Evolutionary conservation across 2,329 filamentous ascomycete species (phyloP), one percentile per base, ranked within the genome.

Genomic region (Cytospora mali): DNA sequence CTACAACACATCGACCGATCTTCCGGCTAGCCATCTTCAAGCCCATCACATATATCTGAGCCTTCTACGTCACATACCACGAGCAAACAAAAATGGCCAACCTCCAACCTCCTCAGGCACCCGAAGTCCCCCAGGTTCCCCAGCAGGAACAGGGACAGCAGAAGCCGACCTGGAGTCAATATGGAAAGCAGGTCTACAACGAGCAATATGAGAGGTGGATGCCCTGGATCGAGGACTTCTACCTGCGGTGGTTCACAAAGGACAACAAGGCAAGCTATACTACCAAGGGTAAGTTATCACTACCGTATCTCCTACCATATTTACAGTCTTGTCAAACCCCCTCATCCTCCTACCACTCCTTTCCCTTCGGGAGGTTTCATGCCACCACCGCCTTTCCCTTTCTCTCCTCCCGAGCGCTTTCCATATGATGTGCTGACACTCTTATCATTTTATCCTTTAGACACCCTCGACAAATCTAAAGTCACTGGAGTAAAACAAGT

Each of bases 201-300:
- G 76, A 83, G 60, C 86, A 91, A 74, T 91, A 92, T 75, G 88
- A 92, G 72, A 81, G 77, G 69, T 92, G 89, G 89, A 83, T 91
- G 72, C 89, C 89, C 1, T 92, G 89, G 89, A 78, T 91, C 62
- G 89, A 92, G 74, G 89, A 92, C 73, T 75, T 86, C 64, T 91
- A 90, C 73, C 81, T 92, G 29, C 80, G 81, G 58, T 91, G 85
- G 80, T 91, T 91, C 75, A 90, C 88, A 69, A 88, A 88, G 66
- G 88, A 91, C 71, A 92, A 92, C 81, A 91, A 92, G 76, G 84
- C 88, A 6, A 88, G 84, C 72, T 92, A 92, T 70, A 79, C 85
- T 6, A 82, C 88, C 1, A 91, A 88, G 75, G 82, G 89, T 90
- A 74, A 35, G 77, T 73, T n/a, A 16, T 46, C 65, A 21, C 31